phyloP scores from a whole-genome alignment of 176 grass and related monocot genomes.

The Juncus effusus region DNA sequence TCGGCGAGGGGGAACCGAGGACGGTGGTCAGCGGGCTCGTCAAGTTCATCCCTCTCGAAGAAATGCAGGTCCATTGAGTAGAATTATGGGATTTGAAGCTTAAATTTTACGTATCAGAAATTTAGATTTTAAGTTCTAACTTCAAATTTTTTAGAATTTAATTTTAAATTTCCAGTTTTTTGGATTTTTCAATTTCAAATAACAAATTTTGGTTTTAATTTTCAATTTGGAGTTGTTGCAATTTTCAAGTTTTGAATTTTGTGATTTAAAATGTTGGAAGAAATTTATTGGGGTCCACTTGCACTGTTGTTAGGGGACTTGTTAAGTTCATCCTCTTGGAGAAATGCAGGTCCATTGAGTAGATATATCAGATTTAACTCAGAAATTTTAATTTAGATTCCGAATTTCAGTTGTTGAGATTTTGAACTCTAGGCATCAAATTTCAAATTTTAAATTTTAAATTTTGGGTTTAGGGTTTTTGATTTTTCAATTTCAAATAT shows the following conservation, averaged over 20 bases:
- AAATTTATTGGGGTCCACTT: conserved; percentile 80
- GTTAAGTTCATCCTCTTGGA: conserved; percentile 83
- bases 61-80: conserved; percentile 65
- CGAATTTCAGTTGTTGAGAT: too few relatives aligned
- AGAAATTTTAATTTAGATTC: too few relatives aligned
- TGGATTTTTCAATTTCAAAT: neutral
- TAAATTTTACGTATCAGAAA: too few relatives aligned
- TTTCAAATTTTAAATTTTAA: too few relatives aligned
- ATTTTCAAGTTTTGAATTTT: too few relatives aligned
- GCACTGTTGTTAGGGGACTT: conserved; percentile 80
- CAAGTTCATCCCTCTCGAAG: conserved; percentile 78
- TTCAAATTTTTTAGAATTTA: too few relatives aligned
- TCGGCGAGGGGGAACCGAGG: conserved; percentile 77
- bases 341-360: conserved; percentile 77
- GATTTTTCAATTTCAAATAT: neutral
- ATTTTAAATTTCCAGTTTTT: too few relatives aligned
- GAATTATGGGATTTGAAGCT: too few relatives aligned
- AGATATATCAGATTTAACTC: too few relatives aligned
- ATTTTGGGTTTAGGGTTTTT: too few relatives aligned
- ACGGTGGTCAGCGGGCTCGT: conserved; percentile 95
- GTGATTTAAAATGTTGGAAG: conserved; percentile 37
- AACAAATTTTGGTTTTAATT: neutral
- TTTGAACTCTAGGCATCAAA: too few relatives aligned
- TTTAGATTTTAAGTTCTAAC: too few relatives aligned
- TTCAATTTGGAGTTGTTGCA: neutral